Evolutionary conservation across 2,329 filamentous ascomycete genomes (phyloP).

Genomic region (Colletotrichum sansevieriae): DNA sequence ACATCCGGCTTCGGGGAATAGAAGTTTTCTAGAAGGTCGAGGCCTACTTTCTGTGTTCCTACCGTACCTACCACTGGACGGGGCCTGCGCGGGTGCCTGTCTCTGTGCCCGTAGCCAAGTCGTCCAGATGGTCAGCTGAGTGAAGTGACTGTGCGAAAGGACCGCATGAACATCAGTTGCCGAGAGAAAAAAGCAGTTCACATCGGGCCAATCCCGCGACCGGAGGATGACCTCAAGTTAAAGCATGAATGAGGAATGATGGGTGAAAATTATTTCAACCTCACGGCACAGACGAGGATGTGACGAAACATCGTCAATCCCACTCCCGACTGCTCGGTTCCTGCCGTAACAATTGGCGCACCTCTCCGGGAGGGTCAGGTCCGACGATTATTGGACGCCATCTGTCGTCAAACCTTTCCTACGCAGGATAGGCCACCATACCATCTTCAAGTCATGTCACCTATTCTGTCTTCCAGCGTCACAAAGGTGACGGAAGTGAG

Average conservation of each 20-base stretch:
- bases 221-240: slow-evolving; percentile 31
- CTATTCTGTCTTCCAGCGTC: slow-evolving; percentile 6
- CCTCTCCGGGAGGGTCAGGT: slow-evolving; percentile 22
- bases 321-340: slow-evolving; percentile 37
- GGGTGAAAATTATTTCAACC: slow-evolving; percentile 33
- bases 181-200: slow-evolving; percentile 1
- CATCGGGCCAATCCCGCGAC: slow-evolving; percentile 1
- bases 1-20: slow-evolving; percentile 33
- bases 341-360: slow-evolving; percentile 30
- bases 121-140: slow-evolving; percentile 32
- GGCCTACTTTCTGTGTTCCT: no score
- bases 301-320: slow-evolving; percentile 37
- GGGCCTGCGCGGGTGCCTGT: neutral
- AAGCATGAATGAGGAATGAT: slow-evolving; percentile 29
- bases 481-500: neutral
- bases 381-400: slow-evolving; percentile 22
- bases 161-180: slow-evolving; percentile 28
- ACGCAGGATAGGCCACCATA: slow-evolving; percentile 26
- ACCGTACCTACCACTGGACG: no score
- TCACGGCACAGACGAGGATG: slow-evolving; percentile 17
- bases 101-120: slow-evolving; percentile 17
- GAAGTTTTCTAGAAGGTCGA: slow-evolving; percentile 35
- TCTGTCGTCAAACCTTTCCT: slow-evolving; percentile 11
- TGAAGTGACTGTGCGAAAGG: neutral
- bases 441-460: slow-evolving; percentile 11